Conservation (phyloP, 2,329 filamentous ascomycete species). For the Fusarium tanahbumbuense region DNA sequence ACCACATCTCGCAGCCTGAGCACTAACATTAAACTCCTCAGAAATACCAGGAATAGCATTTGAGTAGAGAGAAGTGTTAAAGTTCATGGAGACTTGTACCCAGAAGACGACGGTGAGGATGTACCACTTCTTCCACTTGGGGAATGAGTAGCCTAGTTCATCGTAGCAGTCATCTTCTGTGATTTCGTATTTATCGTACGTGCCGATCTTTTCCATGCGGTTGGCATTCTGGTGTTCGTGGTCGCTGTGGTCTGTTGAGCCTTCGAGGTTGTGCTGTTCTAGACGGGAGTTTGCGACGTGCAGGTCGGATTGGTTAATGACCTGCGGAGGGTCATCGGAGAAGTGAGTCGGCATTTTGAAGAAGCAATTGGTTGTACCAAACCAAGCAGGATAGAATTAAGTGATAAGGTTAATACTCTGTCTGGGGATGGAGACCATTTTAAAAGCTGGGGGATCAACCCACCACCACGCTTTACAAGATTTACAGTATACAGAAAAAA, state of each 20-base stretch:
- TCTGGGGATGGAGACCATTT: constrained; percentile 19
- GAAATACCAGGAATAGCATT: constrained; percentile 75
- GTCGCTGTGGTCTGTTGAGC: constrained; percentile 30
- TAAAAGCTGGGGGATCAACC: constrained; percentile 13
- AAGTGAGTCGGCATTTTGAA: constrained; percentile 50
- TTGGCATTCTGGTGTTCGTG: constrained; percentile 51
- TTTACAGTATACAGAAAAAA: neutral
- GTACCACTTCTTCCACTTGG: constrained; percentile 74
- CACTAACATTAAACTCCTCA: constrained; percentile 74
- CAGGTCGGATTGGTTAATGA: constrained; percentile 52
- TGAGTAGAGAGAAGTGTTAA: constrained; percentile 80
- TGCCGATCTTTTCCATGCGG: constrained; percentile 52
- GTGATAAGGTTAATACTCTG: neutral
- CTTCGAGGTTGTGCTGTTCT: constrained; percentile 42
- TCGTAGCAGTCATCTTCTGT: constrained; percentile 72
- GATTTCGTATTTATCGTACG: constrained; percentile 59
- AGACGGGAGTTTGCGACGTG: constrained; percentile 53
- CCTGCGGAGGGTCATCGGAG: constrained; percentile 53
- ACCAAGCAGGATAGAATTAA: neutral
- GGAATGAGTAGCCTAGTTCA: constrained; percentile 72
- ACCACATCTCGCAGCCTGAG: constrained; percentile 76
- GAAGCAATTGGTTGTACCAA: neutral
- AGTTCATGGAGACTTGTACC: constrained; percentile 82
- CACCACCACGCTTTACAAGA: neutral
- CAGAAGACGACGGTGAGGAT: constrained; percentile 79